These are phyloP conservation scores for Populus nigra DNA, from an alignment of 345 rosid species.

Conservation along the genomic window DNA sequence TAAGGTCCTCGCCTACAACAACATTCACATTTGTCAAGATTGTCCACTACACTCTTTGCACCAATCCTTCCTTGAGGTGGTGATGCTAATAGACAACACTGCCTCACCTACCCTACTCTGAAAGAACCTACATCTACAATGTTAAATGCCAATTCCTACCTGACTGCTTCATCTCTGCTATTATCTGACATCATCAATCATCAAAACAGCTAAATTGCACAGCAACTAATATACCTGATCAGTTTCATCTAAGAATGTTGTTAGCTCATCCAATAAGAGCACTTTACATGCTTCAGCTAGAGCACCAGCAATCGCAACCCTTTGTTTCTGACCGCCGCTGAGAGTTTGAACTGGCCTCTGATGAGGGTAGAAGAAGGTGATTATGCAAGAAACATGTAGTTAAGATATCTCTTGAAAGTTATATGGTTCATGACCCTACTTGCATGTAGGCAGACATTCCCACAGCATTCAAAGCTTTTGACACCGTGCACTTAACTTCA, in stretches of 20 bases:
- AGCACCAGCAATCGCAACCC: slow-evolving; percentile 96
- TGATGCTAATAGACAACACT: too few relatives aligned
- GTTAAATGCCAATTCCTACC: too few relatives aligned
- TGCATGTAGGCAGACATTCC: slow-evolving; percentile 68
- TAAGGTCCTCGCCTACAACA: too few relatives aligned
- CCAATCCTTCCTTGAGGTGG: too few relatives aligned
- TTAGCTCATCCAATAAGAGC: slow-evolving; percentile 83
- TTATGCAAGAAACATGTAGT: background rate
- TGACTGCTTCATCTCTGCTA: too few relatives aligned
- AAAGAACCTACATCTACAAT: too few relatives aligned
- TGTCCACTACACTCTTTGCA: too few relatives aligned
- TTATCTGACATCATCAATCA: too few relatives aligned
- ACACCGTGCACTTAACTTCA: slow-evolving; percentile 65
- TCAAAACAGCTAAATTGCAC: too few relatives aligned
- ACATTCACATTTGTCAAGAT: too few relatives aligned
- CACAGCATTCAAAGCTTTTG: slow-evolving; percentile 66
- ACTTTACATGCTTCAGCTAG: slow-evolving; percentile 93
- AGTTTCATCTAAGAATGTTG: slow-evolving; percentile 79
- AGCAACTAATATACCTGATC: slow-evolving; percentile 55
- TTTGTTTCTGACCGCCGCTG: slow-evolving; percentile 96
- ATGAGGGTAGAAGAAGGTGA: slow-evolving; percentile 16
- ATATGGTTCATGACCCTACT: slow-evolving; percentile 29
- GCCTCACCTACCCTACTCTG: too few relatives aligned
- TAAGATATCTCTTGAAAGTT: background rate
- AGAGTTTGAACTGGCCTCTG: slow-evolving; percentile 96